Evolutionary conservation across 2,329 filamentous ascomycete genomes (phyloP), one percentile per base, ranked within the genome.

Genomic region (Teratosphaeria pseudoeucalypti): DNA sequence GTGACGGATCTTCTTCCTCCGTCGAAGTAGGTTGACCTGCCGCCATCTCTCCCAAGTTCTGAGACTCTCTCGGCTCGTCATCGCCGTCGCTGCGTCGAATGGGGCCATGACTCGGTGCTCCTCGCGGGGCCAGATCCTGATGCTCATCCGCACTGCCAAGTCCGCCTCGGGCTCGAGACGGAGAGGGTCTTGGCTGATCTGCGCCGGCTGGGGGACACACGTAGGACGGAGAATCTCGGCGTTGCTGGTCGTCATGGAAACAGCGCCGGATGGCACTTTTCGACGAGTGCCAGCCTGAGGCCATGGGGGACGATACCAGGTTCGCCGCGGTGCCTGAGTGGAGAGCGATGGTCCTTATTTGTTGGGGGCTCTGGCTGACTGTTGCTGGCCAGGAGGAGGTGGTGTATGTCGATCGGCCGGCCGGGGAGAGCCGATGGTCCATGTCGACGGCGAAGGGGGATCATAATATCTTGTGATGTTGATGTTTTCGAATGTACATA

Each of bases 171-270:
- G 9, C 16, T 4, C 1, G 3, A 19, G 16, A 49, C n/a, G 43
- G 9, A 5, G 43, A 49, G 3, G 43, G 19, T n/a, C 16, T 56
- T 26, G 54, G 54, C 34, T 58, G 56, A 32, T 57, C 62, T 34
- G 54, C 32, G 9, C 59, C 53, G 55, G 60, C 60, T 34, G 49
- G 29, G 16, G 52, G 58, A 2, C 2, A 23, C 23, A 23, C 2
- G 23, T 55, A 56, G 9, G 60, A 57, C 10, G 56, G 39, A 9
- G 54, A 57, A 23, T 60, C 62, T 2, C 56, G 61, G 39, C 68
- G 64, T 37, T 66, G 68, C 16, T 63, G 47, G 34, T 64, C 66
- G 55, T 65, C 68, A 54, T 66, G 60, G 61, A 7, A 19, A n/a
- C 43, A 23, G 43, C 16, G 37, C 37, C 37, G 37, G 37, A 39